These are phyloP conservation scores for Wallemia hederae DNA, from an alignment of 1,284 basidiomycete genomes.

Conservation along the genomic window DNA sequence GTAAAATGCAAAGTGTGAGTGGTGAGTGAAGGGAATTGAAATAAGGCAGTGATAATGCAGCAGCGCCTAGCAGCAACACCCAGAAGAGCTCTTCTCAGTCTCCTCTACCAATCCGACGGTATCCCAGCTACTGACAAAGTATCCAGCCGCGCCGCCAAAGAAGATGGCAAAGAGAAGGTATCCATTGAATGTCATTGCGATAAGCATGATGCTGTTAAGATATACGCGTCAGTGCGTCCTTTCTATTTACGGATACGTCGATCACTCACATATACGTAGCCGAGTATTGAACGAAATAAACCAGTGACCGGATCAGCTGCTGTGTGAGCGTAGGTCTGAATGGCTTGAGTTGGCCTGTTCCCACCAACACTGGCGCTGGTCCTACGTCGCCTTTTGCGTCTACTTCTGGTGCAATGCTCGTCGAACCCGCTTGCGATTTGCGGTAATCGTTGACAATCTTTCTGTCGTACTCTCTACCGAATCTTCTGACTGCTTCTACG, in stretches of 20 bases:
- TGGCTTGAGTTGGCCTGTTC: neutral
- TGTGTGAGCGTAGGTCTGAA: constrained; percentile 13
- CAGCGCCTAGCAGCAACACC: neutral
- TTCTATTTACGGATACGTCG: neutral
- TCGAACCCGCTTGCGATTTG: neutral
- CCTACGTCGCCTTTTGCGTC: neutral
- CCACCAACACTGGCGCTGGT: constrained; percentile 4
- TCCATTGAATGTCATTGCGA: constrained; percentile 14
- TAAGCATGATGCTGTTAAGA: constrained; percentile 10
- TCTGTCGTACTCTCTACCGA: constrained; percentile 17
- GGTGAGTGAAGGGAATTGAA: no score
- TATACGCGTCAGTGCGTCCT: neutral
- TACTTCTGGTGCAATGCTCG: neutral
- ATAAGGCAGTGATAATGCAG: neutral
- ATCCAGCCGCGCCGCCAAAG: constrained; percentile 1
- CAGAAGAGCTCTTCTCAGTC: neutral
- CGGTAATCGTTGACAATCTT: constrained; percentile 9
- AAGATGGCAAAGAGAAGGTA: constrained; percentile 17
- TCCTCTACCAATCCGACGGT: neutral
- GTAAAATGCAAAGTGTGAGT: no score
- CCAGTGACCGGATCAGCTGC: constrained; percentile 14
- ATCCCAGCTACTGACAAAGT: neutral
- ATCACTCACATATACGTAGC: constrained; percentile 15
- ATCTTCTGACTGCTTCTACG: constrained; percentile 16
- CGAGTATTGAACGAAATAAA: constrained; percentile 17